phyloP scores from a whole-genome alignment of 1,139 yeast genomes.

The Candida tetrigidarum region DNA sequence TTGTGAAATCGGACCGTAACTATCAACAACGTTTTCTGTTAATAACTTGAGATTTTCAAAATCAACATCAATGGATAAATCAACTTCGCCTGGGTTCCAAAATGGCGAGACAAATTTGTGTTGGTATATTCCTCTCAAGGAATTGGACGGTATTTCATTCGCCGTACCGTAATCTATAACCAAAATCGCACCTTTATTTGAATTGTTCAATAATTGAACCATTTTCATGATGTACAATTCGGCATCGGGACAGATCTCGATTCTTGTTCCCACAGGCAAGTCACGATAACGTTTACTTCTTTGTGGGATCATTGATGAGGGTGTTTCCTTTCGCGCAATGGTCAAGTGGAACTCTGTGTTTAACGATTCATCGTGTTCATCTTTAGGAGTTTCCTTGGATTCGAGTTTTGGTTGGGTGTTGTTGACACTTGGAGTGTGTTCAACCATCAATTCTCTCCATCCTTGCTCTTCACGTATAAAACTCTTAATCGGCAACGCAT shows the following conservation, averaged over 20 bases:
- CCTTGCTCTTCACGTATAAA: slow-evolving; percentile 71
- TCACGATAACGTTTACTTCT: slow-evolving; percentile 54
- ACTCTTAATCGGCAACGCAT: slow-evolving; percentile 80
- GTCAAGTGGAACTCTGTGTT: slow-evolving; percentile 61
- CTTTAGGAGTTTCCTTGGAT: slow-evolving; percentile 14
- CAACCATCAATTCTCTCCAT: slow-evolving; percentile 83
- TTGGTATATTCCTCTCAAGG: slow-evolving; percentile 73
- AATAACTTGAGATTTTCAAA: slow-evolving; percentile 54
- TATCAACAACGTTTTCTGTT: slow-evolving; percentile 18
- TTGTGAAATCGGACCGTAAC: slow-evolving; percentile 70
- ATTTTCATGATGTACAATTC: slow-evolving; percentile 55
- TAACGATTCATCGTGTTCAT: slow-evolving; percentile 20
- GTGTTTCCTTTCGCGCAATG: slow-evolving; percentile 62
- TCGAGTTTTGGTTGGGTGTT: slow-evolving; percentile 40
- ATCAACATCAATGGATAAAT: slow-evolving; percentile 84
- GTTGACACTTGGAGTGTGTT: slow-evolving; percentile 46
- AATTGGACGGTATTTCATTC: slow-evolving; percentile 55
- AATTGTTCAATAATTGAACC: slow-evolving; percentile 42
- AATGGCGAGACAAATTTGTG: slow-evolving; percentile 84
- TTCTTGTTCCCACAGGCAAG: slow-evolving; percentile 58
- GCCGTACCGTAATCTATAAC: slow-evolving; percentile 80
- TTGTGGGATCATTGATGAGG: slow-evolving; percentile 63
- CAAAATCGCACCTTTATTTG: slow-evolving; percentile 64
- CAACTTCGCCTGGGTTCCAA: slow-evolving; percentile 75
- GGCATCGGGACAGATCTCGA: slow-evolving; percentile 81